A percentile compares a stretch with the other conserved stretches of the same genome.
These are phyloP conservation scores for Polygonum aviculare DNA, from an alignment of 148 eudicot species.

Conservation along the genomic window DNA sequence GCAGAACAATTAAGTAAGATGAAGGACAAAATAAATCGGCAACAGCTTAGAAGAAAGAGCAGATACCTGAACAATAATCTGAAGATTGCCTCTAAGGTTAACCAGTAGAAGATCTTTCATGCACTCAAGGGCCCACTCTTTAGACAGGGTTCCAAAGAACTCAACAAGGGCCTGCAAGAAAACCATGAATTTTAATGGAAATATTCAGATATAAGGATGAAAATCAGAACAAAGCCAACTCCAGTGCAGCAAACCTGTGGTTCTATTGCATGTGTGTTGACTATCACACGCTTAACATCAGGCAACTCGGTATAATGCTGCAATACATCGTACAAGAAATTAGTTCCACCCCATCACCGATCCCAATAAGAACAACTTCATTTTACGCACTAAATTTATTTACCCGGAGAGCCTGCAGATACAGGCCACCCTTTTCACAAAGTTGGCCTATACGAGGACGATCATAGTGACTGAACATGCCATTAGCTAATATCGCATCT, in stretches of 20 bases:
- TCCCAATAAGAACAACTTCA: neutral
- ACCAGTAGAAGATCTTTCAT: constrained; percentile 94
- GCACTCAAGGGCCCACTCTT: constrained; percentile 96
- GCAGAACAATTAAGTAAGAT: constrained; percentile 13
- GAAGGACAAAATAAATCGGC: neutral
- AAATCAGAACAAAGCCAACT: neutral
- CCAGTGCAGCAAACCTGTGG: constrained; percentile 59
- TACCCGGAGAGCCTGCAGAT: constrained; percentile 89
- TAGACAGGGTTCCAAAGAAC: constrained; percentile 91
- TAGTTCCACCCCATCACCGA: neutral
- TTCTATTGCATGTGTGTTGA: constrained; percentile 96
- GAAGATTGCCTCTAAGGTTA: constrained; percentile 91
- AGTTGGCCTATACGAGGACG: constrained; percentile 95
- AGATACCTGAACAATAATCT: constrained; percentile 93
- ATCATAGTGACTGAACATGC: constrained; percentile 97
- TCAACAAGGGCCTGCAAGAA: constrained; percentile 55
- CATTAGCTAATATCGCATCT: constrained; percentile 95
- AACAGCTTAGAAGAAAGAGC: neutral
- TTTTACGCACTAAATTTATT: neutral
- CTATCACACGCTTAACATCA: constrained; percentile 91
- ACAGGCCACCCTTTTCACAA: constrained; percentile 94
- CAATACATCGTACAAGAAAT: constrained; percentile 26
- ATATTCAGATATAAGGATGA: neutral
- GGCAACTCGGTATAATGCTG: constrained; percentile 90
- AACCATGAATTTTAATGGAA: neutral